Conservation (phyloP, 2,329 filamentous ascomycete species). For the Venturia effusa region DNA sequence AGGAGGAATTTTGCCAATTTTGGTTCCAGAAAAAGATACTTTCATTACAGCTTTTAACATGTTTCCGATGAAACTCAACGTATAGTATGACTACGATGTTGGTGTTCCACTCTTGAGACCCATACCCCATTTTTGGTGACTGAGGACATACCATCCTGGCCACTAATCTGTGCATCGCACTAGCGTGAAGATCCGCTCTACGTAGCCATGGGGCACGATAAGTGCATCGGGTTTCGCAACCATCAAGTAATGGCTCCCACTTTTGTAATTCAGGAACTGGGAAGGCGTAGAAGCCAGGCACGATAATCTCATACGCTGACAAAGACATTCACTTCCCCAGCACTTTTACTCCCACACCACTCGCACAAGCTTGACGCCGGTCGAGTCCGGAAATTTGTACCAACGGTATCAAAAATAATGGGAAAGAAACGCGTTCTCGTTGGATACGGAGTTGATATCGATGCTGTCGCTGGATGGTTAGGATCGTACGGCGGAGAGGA, state of each 20-base stretch:
- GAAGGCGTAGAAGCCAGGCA: neutral
- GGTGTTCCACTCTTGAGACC: neutral
- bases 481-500: constrained; percentile 67
- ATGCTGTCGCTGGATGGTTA: constrained; percentile 67
- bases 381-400: neutral
- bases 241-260: neutral
- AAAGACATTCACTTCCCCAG: neutral
- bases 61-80: neutral
- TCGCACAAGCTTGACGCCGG: neutral
- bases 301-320: neutral
- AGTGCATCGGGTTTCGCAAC: neutral
- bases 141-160: neutral
- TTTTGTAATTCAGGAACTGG: neutral
- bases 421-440: constrained; percentile 43
- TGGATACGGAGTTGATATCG: constrained; percentile 61
- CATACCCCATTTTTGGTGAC: neutral
- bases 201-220: neutral
- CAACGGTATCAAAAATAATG: constrained; percentile 19
- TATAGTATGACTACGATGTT: neutral
- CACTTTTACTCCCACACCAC: neutral
- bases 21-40: neutral
- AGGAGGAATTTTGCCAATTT: neutral
- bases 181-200: neutral
- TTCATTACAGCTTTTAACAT: neutral
- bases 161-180: neutral